phyloP scores from a whole-genome alignment of 2,329 filamentous ascomycete species.

The Ceratocystis lukuohia region DNA sequence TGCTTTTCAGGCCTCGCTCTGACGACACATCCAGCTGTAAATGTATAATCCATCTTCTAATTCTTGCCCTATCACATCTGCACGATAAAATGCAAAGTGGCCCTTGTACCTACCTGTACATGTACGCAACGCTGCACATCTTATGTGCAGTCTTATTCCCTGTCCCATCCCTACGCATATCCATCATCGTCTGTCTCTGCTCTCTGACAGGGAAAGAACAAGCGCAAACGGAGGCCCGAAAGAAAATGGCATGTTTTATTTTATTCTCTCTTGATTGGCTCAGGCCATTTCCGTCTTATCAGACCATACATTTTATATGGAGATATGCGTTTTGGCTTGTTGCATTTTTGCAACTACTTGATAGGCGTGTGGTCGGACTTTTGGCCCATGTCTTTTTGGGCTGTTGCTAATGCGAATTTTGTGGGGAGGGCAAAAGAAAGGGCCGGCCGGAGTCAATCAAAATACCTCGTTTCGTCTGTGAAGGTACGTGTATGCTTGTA shows the following conservation, averaged over 20 bases:
- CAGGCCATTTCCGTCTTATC: conserved; percentile 1
- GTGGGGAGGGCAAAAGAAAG: conserved; percentile 2
- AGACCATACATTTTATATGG: conserved; percentile 5
- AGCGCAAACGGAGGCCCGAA: conserved; percentile 3
- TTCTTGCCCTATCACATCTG: background rate
- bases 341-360: background rate
- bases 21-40: background rate
- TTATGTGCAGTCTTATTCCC: background rate
- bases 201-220: background rate
- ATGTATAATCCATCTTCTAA: background rate
- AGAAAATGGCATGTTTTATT: conserved; percentile 2
- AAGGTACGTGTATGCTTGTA: background rate
- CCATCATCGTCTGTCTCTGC: background rate
- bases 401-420: background rate
- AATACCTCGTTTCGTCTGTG: background rate
- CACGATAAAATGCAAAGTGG: no score
- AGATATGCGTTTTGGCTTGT: background rate
- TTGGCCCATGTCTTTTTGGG: background rate
- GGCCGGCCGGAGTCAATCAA: background rate
- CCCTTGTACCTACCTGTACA: background rate
- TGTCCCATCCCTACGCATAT: background rate
- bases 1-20: background rate
- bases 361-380: background rate
- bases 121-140: background rate
- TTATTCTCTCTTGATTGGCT: conserved; percentile 2